Percentiles rank a stretch among this genome's conserved stretches.
Conservation (phyloP, 2,329 filamentous ascomycete species). For the Fusarium vanettenii region DNA sequence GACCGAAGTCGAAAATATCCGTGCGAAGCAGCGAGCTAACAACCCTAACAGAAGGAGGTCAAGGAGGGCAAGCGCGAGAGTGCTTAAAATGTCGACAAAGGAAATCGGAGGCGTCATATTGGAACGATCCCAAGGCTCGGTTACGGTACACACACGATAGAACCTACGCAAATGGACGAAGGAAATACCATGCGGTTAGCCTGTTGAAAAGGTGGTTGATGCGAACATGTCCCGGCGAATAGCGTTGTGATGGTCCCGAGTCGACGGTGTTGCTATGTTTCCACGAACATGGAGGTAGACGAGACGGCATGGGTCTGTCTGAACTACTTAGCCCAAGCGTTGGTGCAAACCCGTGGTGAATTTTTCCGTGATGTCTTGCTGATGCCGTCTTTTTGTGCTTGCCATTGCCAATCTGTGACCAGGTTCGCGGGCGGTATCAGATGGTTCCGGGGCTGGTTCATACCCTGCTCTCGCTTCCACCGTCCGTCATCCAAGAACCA, state of each 20-base stretch:
- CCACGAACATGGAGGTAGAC: slow-evolving; percentile 23
- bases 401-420: background rate
- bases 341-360: background rate
- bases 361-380: slow-evolving; percentile 3
- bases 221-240: slow-evolving; percentile 19
- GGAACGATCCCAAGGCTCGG: slow-evolving; percentile 38
- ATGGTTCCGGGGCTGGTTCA: background rate
- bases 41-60: slow-evolving; percentile 83
- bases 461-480: background rate
- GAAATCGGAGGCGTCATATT: slow-evolving; percentile 37
- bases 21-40: slow-evolving; percentile 45
- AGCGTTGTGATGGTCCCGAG: slow-evolving; percentile 36
- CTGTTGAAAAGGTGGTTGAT: slow-evolving; percentile 32
- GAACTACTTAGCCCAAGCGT: slow-evolving; percentile 18
- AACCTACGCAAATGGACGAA: slow-evolving; percentile 42
- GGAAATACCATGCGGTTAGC: slow-evolving; percentile 39
- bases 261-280: slow-evolving; percentile 33
- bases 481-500: background rate
- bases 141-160: slow-evolving; percentile 37
- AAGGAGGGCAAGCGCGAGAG: slow-evolving; percentile 94
- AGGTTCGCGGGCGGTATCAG: background rate
- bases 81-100: slow-evolving; percentile 66
- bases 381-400: background rate
- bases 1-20: slow-evolving; percentile 8
- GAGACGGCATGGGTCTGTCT: slow-evolving; percentile 18